Base-by-base conservation (phyloP, 345 rosid genomes). In the Arabis hirsuta region DNA sequence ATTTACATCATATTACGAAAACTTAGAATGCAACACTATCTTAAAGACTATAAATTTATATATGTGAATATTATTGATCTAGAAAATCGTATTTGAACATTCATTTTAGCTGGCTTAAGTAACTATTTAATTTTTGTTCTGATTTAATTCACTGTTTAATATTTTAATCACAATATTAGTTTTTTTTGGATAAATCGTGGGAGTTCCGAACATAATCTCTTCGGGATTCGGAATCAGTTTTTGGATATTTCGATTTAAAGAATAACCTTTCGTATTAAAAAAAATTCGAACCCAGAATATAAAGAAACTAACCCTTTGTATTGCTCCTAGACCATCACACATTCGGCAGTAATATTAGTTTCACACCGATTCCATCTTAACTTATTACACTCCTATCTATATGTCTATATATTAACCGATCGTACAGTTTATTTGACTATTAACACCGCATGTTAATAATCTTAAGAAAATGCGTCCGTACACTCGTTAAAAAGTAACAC, bases 381-480 rank as follows among this genome's bases (percentile, higher is more conserved):
- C 39, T 27, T 9, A 45, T 62, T 27, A 41, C 56, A 59, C 4
- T 55, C 47, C 4, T 34, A 34, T 7, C 24, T 22, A 22, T 22
- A 22, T 22, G 24, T 22, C 24, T 22, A 6, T 32, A 5, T 32
- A 34, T 69, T 58, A 56, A 20, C 38, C n/a, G 16, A 47, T 47
- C 65, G 65, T 70, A 59, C 74, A 8, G 50, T 50, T 60, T 48
- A 36, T 26, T 34, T 70, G 53, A 61, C 68, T 51, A 50, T 1
- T 13, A 50, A 26, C 51, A 54, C 31, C 53, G 24, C 24, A 22
- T 74, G 62, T 43, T 50, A 52, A 16, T 1, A 29, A 29, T 29
- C 32, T 4, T 29, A 34, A 7, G 8, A 22, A 61, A 74, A 34
- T 3, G 52, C 6, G 51, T 76, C 79, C 71, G 79, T 76, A 69